Base-by-base conservation (phyloP, 2,329 filamentous ascomycete genomes). In the Diaporthe vexans region DNA sequence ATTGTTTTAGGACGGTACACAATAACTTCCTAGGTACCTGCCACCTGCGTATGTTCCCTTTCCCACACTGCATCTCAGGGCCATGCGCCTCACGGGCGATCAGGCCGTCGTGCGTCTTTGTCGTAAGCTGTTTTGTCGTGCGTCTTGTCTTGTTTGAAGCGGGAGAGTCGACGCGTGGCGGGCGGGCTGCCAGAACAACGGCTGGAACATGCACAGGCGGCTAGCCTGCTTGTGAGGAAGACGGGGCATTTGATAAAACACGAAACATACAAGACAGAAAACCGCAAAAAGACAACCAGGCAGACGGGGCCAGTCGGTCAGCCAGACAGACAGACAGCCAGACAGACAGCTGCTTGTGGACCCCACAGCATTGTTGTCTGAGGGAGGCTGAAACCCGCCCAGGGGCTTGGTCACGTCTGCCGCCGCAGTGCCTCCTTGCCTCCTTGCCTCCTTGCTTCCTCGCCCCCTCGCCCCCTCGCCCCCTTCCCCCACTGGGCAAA, bases 351-450 rank as follows among this genome's bases (percentile, higher is more conserved):
- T 33, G 59, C 43, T 19, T 5, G 24, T 43, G 29, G 26, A 51
- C 61, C 61, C 61, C 61, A 51, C 61, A 65, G 61, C 43, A 48
- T 40, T 48, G 61, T 26, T 48, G 61, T 65, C 43, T 65, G 37
- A 13, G 37, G 37, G 26, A 51, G 61, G 61, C 61, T 65, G 61
- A 65, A 65, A 65, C 61, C 61, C 61, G 61, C 61, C 61, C 43
- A 65, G 61, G 43, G 61, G 43, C 61, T 65, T 65, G 61, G 61
- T 48, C 10, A 35, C 48, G 61, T 51, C 61, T 65, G 40, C 40
- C 26, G 57, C 57, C 57, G 21, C 19, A 33, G 17, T 29, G 43
- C 59, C 59, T 51, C 40, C 19, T 65, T 65, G 24, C 24, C 8
- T 37, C 10, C 35, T 37, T 4, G 9, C 35, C 35, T 37, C 35